These are phyloP conservation scores for Cordyceps militaris DNA, from an alignment of 2,329 filamentous ascomycete species.

Conservation along the genomic window DNA sequence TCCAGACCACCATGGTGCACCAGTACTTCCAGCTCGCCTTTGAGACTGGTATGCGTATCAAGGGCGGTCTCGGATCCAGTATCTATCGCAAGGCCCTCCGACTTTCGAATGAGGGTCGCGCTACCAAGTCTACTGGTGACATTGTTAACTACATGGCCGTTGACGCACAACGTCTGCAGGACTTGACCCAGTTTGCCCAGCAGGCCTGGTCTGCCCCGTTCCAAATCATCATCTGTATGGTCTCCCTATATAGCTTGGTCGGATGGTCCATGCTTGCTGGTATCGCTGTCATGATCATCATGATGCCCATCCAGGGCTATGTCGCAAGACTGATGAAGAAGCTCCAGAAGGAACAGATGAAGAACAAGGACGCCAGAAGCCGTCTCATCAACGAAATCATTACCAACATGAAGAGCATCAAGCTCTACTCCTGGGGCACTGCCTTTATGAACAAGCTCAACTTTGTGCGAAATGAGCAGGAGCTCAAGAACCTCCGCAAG, in stretches of 20 bases:
- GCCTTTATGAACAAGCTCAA: conserved; percentile 98
- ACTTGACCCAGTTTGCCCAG: conserved; percentile 90
- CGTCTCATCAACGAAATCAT: conserved; percentile 94
- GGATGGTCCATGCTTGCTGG: conserved; percentile 94
- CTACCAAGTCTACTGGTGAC: conserved; percentile 86
- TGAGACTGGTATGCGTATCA: conserved; percentile 94
- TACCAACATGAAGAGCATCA: conserved; percentile 99
- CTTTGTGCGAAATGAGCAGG: conserved; percentile 89
- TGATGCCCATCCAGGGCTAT: conserved; percentile 92
- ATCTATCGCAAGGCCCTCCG: conserved; percentile 90
- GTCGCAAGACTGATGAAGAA: conserved; percentile 92
- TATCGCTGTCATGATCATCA: conserved; percentile 89
- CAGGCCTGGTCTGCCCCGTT: conserved; percentile 96
- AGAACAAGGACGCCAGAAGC: conserved; percentile 93
- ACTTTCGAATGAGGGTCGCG: conserved; percentile 86
- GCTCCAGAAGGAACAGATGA: conserved; percentile 95
- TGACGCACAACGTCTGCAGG: conserved; percentile 89
- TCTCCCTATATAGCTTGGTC: conserved; percentile 90
- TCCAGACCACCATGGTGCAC: conserved; percentile 85
- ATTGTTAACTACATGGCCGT: conserved; percentile 99
- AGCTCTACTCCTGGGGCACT: conserved; percentile 94
- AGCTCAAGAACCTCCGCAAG: conserved; percentile 90
- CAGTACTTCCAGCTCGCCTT: conserved; percentile 97
- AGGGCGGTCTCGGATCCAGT: conserved; percentile 77
- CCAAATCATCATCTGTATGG: conserved; percentile 92